phyloP scores from a whole-genome alignment of 1,139 yeast species.

The Candida mesenterica region DNA sequence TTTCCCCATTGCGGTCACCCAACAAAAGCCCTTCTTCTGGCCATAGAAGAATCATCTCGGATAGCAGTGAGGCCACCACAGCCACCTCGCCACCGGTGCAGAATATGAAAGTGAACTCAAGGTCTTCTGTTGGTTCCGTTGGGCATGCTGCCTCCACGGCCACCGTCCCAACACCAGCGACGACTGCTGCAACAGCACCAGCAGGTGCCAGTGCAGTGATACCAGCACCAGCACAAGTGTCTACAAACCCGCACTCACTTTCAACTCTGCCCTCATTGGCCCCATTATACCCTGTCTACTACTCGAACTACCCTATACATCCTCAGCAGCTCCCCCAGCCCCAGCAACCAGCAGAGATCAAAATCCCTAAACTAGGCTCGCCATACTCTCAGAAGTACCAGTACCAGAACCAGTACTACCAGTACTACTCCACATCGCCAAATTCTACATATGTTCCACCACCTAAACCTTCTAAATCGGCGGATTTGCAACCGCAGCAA shows the following conservation, averaged over 20 bases:
- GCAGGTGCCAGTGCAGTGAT: no score
- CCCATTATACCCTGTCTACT: constrained; percentile 23
- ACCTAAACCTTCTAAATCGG: background rate
- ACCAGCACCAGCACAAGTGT: no score
- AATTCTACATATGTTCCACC: constrained; percentile 7
- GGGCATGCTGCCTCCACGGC: no score
- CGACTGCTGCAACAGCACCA: no score
- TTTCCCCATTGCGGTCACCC: constrained; percentile 36
- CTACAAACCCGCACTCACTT: no score
- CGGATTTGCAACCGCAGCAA: background rate
- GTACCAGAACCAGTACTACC: constrained; percentile 19
- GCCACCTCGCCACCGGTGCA: constrained; percentile 14
- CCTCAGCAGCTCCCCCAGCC: constrained; percentile 6
- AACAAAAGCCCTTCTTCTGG: constrained; percentile 28
- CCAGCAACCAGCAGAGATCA: constrained; percentile 7
- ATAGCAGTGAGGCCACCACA: constrained; percentile 22
- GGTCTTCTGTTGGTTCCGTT: no score
- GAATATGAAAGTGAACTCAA: background rate
- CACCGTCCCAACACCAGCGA: no score
- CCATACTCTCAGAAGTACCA: constrained; percentile 36
- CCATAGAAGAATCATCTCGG: constrained; percentile 30
- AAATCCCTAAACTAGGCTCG: constrained; percentile 28
- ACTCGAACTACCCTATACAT: constrained; percentile 13
- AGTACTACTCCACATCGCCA: constrained; percentile 22
- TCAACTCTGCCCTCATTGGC: background rate